A percentile compares a stretch with the other conserved stretches of the same genome.
phyloP scores from a whole-genome alignment of 2,329 filamentous ascomycete species.

The Botrytis pseudocinerea region DNA sequence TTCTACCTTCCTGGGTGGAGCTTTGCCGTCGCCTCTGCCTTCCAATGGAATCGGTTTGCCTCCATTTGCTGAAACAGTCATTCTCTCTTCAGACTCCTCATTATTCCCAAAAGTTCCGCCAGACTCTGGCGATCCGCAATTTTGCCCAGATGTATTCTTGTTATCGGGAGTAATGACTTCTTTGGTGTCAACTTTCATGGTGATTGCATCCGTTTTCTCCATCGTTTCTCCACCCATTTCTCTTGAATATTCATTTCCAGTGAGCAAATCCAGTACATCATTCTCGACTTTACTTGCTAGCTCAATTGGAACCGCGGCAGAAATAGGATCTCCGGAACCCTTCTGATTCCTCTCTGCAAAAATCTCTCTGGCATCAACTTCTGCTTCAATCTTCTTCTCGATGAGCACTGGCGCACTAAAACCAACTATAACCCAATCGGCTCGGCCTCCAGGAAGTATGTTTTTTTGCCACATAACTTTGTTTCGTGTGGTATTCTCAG shows the following conservation, averaged over 20 bases:
- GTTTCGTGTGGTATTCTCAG: background rate
- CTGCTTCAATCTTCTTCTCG: background rate
- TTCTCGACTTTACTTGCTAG: background rate
- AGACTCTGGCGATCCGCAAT: too few species aligned
- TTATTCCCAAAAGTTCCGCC: background rate
- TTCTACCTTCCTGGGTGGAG: background rate
- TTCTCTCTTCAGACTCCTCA: background rate
- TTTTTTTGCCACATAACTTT: conserved; percentile 2
- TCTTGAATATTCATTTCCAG: background rate
- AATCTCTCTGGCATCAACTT: too few species aligned
- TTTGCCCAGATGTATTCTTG: background rate
- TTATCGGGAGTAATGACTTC: background rate
- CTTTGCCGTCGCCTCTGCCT: too few species aligned
- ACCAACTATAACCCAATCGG: conserved; percentile 12
- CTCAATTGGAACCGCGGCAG: background rate
- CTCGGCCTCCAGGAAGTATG: background rate
- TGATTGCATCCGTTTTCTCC: background rate
- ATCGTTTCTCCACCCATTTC: background rate
- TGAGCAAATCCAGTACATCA: background rate
- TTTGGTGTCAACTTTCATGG: background rate
- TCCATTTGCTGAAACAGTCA: background rate
- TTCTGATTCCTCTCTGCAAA: too few species aligned
- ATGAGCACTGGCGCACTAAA: background rate
- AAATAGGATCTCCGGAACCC: too few species aligned
- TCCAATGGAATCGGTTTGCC: background rate